Evolutionary conservation across 1,284 basidiomycete genomes (phyloP), one percentile per base, ranked within the genome.

Genomic region (Puccinia brachypodii): DNA sequence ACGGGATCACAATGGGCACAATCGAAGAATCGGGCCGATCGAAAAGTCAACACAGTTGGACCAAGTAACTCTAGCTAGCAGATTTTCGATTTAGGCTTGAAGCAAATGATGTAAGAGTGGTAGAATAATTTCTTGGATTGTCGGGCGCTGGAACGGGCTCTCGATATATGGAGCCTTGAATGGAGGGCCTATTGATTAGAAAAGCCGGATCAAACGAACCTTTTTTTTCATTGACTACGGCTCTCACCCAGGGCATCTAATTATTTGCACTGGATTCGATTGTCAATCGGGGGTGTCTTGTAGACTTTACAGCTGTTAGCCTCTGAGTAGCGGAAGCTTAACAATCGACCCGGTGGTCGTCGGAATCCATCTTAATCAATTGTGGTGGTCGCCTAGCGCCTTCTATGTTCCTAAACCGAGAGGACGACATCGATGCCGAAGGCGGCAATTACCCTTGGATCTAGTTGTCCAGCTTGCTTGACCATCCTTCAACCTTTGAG

Each of bases 341-440:
- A 13, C 64, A 68, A 68, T 68, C 64, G 64, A 68, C 64, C 64
- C 64, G 40, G 64, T 68, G 44, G 64, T n/a, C 56, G 2, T 66
- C 36, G 62, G 36, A 33, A 66, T 38, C 36, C 36, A 66, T 66
- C 62, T 68, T n/a, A 40, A 4, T 60, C 3, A 28, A 31, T 60
- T 28, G 56, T 22, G 64, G 38, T 13, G 64, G 64, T 68, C 28
- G 40, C 64, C 22, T 68, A 22, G 64, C 64, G 6, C 64, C 40
- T 68, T 2, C n/a, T 25, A 36, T 4, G 14, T 68, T 11, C n/a
- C n/a, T n/a, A 68, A 68, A 68, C 64, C 64, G 40, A 66, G 38
- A 66, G 53, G 1, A 13, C 36, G n/a, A 28, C 64, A 68, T 44
- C n/a, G 33, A n/a, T 28, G 14, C 44, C 64, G 40, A 38, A 36